Evolutionary conservation across 495 filamentous ascomycete species (phyloP).

Genomic region (Staphylotrichum longicolle): DNA sequence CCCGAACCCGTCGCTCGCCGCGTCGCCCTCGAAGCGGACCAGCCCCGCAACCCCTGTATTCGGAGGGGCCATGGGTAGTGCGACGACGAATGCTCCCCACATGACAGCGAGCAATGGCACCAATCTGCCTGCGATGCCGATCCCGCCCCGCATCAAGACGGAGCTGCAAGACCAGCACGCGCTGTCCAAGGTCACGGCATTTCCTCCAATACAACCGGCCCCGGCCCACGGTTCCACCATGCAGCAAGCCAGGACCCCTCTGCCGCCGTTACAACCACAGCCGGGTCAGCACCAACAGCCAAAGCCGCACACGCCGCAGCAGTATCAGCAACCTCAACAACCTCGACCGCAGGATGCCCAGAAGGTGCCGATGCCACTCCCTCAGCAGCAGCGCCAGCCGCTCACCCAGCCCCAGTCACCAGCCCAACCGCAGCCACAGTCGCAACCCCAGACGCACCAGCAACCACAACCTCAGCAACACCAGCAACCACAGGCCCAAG

Average conservation of each 20-base stretch:
- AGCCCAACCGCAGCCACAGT: neutral
- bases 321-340: slow-evolving; percentile 19
- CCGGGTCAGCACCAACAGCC: slow-evolving; percentile 18
- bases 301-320: slow-evolving; percentile 18
- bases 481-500: slow-evolving; percentile 14
- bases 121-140: slow-evolving; percentile 18
- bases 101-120: slow-evolving; percentile 5
- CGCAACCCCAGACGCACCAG: neutral
- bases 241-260: slow-evolving; percentile 26
- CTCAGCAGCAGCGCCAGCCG: slow-evolving; percentile 9
- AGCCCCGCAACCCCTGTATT: slow-evolving; percentile 20
- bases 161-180: slow-evolving; percentile 28
- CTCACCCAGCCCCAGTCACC: slow-evolving; percentile 14
- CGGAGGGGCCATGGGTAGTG: neutral
- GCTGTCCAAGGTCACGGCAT: slow-evolving; percentile 19
- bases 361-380: neutral
- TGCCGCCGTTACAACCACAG: slow-evolving; percentile 16
- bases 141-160: slow-evolving; percentile 28
- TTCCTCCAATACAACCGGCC: slow-evolving; percentile 35
- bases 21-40: slow-evolving; percentile 17
- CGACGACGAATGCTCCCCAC: neutral
- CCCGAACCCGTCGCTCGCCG: slow-evolving; percentile 15
- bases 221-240: slow-evolving; percentile 17
- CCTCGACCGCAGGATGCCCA: slow-evolving; percentile 5
- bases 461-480: slow-evolving; percentile 10